These are phyloP conservation scores for Sporothrix brunneoviolacea DNA, from an alignment of 2,329 filamentous ascomycete genomes.

Conservation along the genomic window DNA sequence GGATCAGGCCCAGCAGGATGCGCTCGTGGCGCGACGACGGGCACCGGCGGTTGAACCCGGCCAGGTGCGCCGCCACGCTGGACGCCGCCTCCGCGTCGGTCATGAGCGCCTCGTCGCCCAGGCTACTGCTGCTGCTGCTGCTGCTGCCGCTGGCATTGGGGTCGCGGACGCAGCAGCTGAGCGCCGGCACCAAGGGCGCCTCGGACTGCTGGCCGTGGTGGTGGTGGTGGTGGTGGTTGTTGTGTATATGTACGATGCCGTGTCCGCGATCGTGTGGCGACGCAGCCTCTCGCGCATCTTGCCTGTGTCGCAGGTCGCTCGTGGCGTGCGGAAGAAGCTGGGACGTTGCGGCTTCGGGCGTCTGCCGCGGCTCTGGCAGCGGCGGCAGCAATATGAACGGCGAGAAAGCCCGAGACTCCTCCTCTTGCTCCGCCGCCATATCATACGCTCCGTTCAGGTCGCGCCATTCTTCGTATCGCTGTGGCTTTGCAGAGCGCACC, in stretches of 20 bases:
- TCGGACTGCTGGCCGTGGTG: background rate
- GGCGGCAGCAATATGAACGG: background rate
- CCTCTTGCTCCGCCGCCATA: background rate
- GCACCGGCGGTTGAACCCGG: conserved; percentile 36
- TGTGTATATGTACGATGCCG: too few species aligned
- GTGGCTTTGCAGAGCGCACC: background rate
- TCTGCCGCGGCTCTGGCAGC: background rate
- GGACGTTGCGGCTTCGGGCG: background rate
- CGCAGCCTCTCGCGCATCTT: too few species aligned
- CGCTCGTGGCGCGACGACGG: conserved; percentile 48
- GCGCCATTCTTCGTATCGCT: conserved; percentile 4
- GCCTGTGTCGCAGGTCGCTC: too few species aligned
- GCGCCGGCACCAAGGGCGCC: background rate
- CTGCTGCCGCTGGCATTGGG: conserved; percentile 24
- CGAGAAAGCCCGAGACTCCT: background rate
- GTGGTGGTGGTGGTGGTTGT: background rate
- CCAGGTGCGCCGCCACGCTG: conserved; percentile 42
- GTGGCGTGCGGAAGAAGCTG: too few species aligned
- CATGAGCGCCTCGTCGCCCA: conserved; percentile 29
- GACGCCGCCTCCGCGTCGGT: conserved; percentile 43
- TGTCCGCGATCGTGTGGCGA: too few species aligned
- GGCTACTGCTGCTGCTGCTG: too few species aligned
- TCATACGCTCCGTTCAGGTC: background rate
- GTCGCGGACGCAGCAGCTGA: conserved; percentile 15
- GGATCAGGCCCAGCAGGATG: conserved; percentile 52